phyloP scores from a whole-genome alignment of 2,329 filamentous ascomycete genomes.

The Apiospora pterosperma region DNA sequence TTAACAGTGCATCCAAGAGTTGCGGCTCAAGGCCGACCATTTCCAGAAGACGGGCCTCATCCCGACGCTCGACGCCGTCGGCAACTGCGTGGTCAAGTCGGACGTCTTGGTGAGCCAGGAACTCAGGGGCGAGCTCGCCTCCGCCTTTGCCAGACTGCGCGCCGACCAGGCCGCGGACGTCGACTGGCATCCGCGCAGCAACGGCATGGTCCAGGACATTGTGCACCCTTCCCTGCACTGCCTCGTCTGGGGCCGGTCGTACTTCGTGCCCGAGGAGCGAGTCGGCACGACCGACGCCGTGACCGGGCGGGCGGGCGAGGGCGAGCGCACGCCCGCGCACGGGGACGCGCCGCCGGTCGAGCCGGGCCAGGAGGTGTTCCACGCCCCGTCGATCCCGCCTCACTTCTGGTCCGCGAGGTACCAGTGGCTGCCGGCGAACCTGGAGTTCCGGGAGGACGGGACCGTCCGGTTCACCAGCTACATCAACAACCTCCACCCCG shows the following conservation, averaged over 20 bases:
- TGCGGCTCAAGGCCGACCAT: conserved; percentile 47
- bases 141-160: conserved; percentile 39
- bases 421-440: conserved; percentile 42
- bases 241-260: conserved; percentile 40
- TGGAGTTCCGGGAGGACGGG: conserved; percentile 23
- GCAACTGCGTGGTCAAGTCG: conserved; percentile 46
- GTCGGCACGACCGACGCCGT: conserved; percentile 20
- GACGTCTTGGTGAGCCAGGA: conserved; percentile 38
- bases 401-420: conserved; percentile 29
- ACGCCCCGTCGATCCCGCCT: background rate
- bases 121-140: conserved; percentile 29
- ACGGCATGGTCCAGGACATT: conserved; percentile 52
- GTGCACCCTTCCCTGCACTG: conserved; percentile 60
- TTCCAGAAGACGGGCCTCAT: conserved; percentile 37
- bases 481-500: conserved; percentile 43
- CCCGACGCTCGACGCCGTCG: conserved; percentile 38
- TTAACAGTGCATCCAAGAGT: conserved; percentile 36
- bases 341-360: background rate
- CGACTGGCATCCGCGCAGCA: conserved; percentile 55
- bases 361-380: too few species aligned
- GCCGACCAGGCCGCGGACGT: conserved; percentile 35
- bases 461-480: conserved; percentile 37
- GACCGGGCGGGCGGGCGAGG: conserved; percentile 22
- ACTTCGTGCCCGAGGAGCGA: background rate
- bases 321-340: conserved; percentile 10